Evolutionary conservation across 78 protist genomes (phyloP).

Genomic region (Dictyostelium citrinum): DNA sequence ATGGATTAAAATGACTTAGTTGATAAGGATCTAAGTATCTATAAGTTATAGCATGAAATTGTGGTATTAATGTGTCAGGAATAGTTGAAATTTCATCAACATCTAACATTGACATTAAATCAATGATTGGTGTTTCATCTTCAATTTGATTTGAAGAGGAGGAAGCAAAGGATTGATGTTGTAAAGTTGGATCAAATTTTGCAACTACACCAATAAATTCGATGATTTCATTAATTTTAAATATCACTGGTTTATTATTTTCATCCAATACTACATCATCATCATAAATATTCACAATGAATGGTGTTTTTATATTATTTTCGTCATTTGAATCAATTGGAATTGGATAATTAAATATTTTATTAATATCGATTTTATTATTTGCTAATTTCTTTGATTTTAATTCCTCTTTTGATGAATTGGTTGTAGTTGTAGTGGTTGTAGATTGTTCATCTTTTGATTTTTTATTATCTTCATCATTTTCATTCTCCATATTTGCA

Average conservation of each 20-base stretch:
- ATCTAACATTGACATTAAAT: neutral
- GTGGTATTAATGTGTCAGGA: constrained; percentile 54
- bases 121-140: neutral
- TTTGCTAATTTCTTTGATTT: neutral
- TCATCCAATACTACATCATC: neutral
- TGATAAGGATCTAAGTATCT: constrained; percentile 17
- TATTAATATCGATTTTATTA: constrained; percentile 37
- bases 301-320: constrained; percentile 1
- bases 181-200: neutral
- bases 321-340: neutral
- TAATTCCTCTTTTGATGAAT: neutral
- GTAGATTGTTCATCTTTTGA: neutral
- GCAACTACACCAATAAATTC: constrained; percentile 59
- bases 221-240: constrained; percentile 32
- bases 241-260: neutral
- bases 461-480: neutral
- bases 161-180: neutral
- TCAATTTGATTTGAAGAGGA: neutral
- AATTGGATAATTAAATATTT: constrained; percentile 41
- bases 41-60: constrained; percentile 16
- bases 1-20: neutral
- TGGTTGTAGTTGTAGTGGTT: neutral
- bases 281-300: constrained; percentile 37
- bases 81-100: constrained; percentile 10
- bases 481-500: neutral